Conservation (phyloP, 306 rosid genomes). For the Phaseolus lunatus region DNA sequence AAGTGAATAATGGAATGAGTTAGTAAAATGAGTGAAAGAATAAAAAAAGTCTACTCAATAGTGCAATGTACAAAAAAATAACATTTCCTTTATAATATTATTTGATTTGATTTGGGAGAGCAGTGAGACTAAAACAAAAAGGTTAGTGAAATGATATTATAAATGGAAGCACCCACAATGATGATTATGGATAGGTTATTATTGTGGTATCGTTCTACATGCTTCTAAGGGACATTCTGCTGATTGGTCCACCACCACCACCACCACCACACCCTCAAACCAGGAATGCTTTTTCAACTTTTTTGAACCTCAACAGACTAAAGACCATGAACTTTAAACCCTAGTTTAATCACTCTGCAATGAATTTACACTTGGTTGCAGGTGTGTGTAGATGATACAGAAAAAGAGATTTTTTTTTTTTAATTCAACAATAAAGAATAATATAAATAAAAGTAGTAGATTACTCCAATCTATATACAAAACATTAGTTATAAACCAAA, state of each 20-base stretch:
- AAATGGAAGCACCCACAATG: conserved; percentile 11
- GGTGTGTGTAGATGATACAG: conserved; percentile 36
- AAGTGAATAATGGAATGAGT: no score
- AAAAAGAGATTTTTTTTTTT: no score
- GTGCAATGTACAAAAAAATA: no score
- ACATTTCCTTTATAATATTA: no score
- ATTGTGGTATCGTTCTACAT: conserved; percentile 35
- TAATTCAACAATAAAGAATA: no score
- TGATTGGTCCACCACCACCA: conserved; percentile 53
- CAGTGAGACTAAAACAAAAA: neutral
- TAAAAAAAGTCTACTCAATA: no score
- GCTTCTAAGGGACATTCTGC: conserved; percentile 57
- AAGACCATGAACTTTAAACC: conserved; percentile 46
- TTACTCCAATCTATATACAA: no score
- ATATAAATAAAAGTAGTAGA: no score
- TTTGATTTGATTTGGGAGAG: neutral
- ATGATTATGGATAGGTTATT: conserved; percentile 40
- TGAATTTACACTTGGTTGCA: conserved; percentile 42
- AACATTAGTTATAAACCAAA: no score
- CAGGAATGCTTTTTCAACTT: conserved; percentile 48
- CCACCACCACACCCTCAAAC: conserved; percentile 58
- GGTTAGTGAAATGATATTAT: neutral
- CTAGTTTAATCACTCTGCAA: conserved; percentile 28
- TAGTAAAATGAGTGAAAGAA: no score
- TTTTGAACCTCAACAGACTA: conserved; percentile 22